phyloP scores from a whole-genome alignment of 2,329 filamentous ascomycete genomes.

The Geosmithia morbida region DNA sequence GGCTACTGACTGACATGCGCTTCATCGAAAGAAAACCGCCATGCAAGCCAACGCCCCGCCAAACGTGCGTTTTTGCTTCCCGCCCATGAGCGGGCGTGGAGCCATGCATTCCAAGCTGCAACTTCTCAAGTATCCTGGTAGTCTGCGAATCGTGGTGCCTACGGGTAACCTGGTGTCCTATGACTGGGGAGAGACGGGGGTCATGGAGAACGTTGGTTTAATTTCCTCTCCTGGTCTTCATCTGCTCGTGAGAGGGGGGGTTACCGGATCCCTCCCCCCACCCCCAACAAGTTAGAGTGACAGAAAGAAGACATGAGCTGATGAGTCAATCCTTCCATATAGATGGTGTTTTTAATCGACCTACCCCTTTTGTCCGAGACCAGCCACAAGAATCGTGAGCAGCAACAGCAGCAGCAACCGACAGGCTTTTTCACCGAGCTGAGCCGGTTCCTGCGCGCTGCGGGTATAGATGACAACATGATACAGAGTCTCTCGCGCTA shows the following conservation, averaged over 20 bases:
- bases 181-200: slow-evolving; percentile 78
- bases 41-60: slow-evolving; percentile 33
- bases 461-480: slow-evolving; percentile 49
- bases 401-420: slow-evolving; percentile 11
- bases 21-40: slow-evolving; percentile 15
- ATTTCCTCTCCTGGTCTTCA: no score
- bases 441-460: slow-evolving; percentile 52
- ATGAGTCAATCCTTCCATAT: not conserved
- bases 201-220: slow-evolving; percentile 65
- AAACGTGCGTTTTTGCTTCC: slow-evolving; percentile 64
- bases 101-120: slow-evolving; percentile 94
- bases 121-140: slow-evolving; percentile 61
- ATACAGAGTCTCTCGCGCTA: slow-evolving; percentile 58
- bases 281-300: no score
- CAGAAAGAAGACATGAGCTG: not conserved
- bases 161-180: slow-evolving; percentile 75
- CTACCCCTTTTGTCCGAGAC: slow-evolving; percentile 46
- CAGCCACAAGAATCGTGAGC: no score
- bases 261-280: no score
- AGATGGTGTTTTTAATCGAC: slow-evolving; percentile 85
- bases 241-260: no score
- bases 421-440: slow-evolving; percentile 55
- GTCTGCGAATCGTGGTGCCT: slow-evolving; percentile 70
- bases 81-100: slow-evolving; percentile 58
- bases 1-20: not conserved